A percentile compares a stretch with the other conserved stretches of the same genome.
These are phyloP conservation scores for Fusarium sp. DNA, from an alignment of 2,329 filamentous ascomycete genomes.

Conservation along the genomic window DNA sequence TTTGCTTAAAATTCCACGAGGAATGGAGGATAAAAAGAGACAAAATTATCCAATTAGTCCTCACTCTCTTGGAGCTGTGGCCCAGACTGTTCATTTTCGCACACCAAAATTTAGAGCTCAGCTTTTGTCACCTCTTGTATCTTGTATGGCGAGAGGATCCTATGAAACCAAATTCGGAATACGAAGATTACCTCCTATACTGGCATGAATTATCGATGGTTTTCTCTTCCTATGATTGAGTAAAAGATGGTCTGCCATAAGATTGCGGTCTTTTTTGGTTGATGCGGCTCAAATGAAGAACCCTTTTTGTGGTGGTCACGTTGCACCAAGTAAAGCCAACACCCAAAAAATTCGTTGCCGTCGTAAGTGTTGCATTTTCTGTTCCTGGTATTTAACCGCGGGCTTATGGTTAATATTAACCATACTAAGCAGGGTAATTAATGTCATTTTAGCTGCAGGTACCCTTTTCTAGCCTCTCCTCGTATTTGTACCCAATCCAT, in stretches of 20 bases:
- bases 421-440: not conserved
- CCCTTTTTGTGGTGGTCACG: not conserved
- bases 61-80: too few relatives aligned
- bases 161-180: too few relatives aligned
- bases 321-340: not conserved
- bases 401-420: constrained; percentile 9
- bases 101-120: too few relatives aligned
- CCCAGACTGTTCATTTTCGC: too few relatives aligned
- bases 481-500: not conserved
- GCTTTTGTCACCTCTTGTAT: too few relatives aligned
- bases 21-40: too few relatives aligned
- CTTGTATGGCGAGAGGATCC: too few relatives aligned
- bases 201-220: too few relatives aligned
- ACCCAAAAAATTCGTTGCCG: not conserved
- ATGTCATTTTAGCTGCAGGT: not conserved
- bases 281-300: not conserved
- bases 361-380: not conserved
- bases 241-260: not conserved
- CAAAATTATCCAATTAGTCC: too few relatives aligned
- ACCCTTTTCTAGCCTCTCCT: not conserved
- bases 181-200: too few relatives aligned
- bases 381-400: not conserved
- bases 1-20: too few relatives aligned
- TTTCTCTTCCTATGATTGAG: not conserved
- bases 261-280: not conserved